phyloP scores from a whole-genome alignment of 768 basidiomycete genomes.

The Xanthoconium purpureum region DNA sequence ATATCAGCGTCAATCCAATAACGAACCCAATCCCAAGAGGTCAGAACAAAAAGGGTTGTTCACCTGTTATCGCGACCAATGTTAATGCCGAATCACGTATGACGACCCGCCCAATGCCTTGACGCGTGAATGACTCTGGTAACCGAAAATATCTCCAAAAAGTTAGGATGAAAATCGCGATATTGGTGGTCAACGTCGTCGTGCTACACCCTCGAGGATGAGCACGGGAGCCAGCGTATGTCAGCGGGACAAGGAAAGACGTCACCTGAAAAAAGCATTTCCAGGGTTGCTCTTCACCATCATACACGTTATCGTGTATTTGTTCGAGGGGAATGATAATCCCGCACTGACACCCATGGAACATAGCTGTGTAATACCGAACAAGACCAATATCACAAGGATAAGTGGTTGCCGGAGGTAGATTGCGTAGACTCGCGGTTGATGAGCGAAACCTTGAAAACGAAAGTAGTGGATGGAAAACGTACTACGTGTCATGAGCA shows the following conservation, averaged over 20 bases:
- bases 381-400: constrained; percentile 4
- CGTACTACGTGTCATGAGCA: constrained; percentile 22
- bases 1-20: background rate
- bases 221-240: background rate
- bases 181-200: constrained; percentile 18
- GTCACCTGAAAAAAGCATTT: constrained; percentile 20
- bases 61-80: constrained; percentile 11
- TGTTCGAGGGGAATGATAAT: constrained; percentile 5
- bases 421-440: constrained; percentile 17
- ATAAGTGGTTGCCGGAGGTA: constrained; percentile 10
- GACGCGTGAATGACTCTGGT: constrained; percentile 7
- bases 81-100: constrained; percentile 19
- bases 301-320: constrained; percentile 17
- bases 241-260: too few relatives aligned
- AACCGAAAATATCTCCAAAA: constrained; percentile 17
- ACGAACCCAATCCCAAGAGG: background rate
- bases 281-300: constrained; percentile 9
- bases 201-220: background rate
- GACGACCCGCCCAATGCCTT: constrained; percentile 3
- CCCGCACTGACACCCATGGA: constrained; percentile 20
- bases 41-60: background rate
- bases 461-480: background rate
- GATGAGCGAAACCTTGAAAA: background rate
- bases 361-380: constrained; percentile 6
- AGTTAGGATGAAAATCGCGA: constrained; percentile 16